Conservation (phyloP, 2,329 filamentous ascomycete species). For the Eurotiales sp. region DNA sequence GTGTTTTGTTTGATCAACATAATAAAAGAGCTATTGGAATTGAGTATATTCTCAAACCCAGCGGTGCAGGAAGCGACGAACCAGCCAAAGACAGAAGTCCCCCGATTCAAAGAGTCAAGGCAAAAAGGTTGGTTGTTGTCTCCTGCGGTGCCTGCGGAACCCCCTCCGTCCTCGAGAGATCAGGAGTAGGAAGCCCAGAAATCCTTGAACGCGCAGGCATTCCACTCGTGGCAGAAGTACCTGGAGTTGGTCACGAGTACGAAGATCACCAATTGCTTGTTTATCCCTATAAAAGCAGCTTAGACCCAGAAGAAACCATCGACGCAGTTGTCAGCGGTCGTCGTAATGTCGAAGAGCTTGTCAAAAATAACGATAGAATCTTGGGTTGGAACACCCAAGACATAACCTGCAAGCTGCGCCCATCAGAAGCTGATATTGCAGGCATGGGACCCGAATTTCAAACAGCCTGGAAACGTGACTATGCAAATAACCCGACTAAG, state of each 20-base stretch:
- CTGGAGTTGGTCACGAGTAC: slow-evolving; percentile 2
- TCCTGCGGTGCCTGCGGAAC: slow-evolving; percentile 6
- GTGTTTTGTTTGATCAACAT: slow-evolving; percentile 1
- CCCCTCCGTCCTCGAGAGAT: slow-evolving; percentile 6
- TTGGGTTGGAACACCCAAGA: slow-evolving; percentile 7
- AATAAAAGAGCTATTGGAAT: slow-evolving; percentile 1
- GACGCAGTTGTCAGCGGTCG: slow-evolving; percentile 5
- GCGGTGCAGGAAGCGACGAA: neutral
- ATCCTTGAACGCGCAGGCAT: neutral
- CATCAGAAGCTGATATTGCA: slow-evolving; percentile 6
- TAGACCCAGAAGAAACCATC: neutral
- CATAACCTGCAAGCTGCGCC: slow-evolving; percentile 4
- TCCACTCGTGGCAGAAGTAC: slow-evolving; percentile 1
- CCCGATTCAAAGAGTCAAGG: neutral
- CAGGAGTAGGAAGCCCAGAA: neutral
- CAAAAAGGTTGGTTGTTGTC: slow-evolving; percentile 7
- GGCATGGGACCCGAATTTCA: neutral
- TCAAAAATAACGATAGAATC: slow-evolving; percentile 1
- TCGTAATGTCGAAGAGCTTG: neutral
- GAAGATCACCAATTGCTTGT: slow-evolving; percentile 5
- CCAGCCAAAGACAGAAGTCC: no score
- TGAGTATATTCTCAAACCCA: neutral
- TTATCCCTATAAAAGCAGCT: slow-evolving; percentile 3
- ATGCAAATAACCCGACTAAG: neutral
- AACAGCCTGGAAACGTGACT: slow-evolving; percentile 1